Evolutionary conservation across 2,329 filamentous ascomycete species (phyloP).

Genomic region (Acrocalymma vagum): DNA sequence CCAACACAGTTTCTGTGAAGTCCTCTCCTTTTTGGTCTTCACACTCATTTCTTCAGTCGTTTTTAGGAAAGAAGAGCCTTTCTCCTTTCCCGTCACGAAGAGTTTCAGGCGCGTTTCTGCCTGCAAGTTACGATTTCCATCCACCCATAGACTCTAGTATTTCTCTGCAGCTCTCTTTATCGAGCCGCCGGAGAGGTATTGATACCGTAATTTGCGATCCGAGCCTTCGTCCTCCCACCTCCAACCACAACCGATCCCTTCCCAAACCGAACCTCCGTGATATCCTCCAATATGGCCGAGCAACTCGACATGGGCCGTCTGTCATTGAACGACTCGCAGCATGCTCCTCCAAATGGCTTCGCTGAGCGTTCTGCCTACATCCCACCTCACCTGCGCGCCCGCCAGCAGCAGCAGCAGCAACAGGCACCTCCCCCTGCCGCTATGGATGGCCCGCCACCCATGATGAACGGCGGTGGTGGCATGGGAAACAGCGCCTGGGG

Average conservation of each 20-base stretch:
- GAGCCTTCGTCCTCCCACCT: constrained; percentile 6
- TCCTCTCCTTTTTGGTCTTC: constrained; percentile 52
- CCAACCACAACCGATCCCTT: constrained; percentile 1
- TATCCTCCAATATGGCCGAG: constrained; percentile 47
- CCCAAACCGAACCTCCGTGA: constrained; percentile 15
- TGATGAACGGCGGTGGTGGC: constrained; percentile 62
- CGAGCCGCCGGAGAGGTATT: constrained; percentile 34
- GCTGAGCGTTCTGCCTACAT: constrained; percentile 78
- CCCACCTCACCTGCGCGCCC: constrained; percentile 78
- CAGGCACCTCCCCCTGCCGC: constrained; percentile 46
- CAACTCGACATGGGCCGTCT: constrained; percentile 84
- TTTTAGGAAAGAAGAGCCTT: constrained; percentile 48
- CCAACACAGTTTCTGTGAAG: constrained; percentile 45
- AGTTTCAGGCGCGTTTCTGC: constrained; percentile 53
- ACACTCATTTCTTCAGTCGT: constrained; percentile 49
- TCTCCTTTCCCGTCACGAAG: constrained; percentile 47
- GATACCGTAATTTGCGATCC: constrained; percentile 27
- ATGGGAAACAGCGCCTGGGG: constrained; percentile 73
- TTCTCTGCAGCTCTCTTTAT: constrained; percentile 41
- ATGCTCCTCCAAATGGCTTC: constrained; percentile 61
- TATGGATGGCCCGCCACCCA: constrained; percentile 46
- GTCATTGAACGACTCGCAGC: constrained; percentile 72
- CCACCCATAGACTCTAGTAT: constrained; percentile 29
- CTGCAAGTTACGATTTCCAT: constrained; percentile 43
- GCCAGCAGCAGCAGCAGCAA: constrained; percentile 40